Percentiles rank a stretch among this genome's conserved stretches.
phyloP scores from a whole-genome alignment of 176 grass and related monocot genomes.

The Aechmea fasciata region DNA sequence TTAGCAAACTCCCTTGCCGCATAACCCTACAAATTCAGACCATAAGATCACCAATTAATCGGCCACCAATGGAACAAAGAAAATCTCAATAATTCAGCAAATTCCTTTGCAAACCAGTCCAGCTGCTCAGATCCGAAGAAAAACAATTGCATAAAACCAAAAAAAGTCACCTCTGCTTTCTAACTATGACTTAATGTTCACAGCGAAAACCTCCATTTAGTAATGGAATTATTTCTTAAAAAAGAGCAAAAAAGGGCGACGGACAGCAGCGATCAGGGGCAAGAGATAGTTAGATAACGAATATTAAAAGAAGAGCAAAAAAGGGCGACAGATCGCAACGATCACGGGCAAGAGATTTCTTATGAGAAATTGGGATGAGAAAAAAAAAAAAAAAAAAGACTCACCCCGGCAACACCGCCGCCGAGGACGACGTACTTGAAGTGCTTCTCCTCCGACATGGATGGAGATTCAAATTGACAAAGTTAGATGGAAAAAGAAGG shows the following conservation, averaged over 20 bases:
- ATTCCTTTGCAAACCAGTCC: not conserved
- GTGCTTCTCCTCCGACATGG: constrained; percentile 62
- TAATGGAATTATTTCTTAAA: no score
- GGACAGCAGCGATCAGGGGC: no score
- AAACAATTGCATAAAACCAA: no score
- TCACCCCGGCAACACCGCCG: constrained; percentile 69
- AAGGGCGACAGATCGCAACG: no score
- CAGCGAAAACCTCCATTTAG: no score
- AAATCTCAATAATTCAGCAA: not conserved
- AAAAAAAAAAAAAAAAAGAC: not conserved
- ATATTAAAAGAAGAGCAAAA: no score
- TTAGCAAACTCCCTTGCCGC: constrained; percentile 81
- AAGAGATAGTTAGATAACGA: no score
- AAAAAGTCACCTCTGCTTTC: no score
- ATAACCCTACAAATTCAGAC: constrained; percentile 50
- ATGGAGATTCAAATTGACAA: constrained; percentile 7
- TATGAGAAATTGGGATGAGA: not conserved
- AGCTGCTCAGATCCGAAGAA: no score
- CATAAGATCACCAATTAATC: not conserved
- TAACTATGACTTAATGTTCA: no score
- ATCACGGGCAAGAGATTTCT: not conserved
- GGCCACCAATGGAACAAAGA: not conserved
- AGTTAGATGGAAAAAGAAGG: not conserved
- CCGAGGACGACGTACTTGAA: constrained; percentile 94
- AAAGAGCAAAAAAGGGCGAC: no score